Conservation (phyloP, 495 filamentous ascomycete species). For the Oidiodendron maius region DNA sequence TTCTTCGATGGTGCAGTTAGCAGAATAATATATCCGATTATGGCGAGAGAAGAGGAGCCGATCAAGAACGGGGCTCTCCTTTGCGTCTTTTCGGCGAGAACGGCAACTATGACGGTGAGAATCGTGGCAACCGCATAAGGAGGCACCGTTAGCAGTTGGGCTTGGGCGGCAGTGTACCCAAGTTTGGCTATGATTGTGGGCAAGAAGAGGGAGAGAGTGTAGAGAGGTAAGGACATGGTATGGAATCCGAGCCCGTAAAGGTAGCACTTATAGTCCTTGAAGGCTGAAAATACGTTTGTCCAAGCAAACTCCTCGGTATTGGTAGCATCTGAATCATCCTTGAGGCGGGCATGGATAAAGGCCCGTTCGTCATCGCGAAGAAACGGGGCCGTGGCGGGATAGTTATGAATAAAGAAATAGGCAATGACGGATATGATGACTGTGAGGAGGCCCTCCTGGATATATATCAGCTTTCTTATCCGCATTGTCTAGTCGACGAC, state of each 20-base stretch:
- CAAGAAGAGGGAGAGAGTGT: slow-evolving; percentile 69
- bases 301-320: slow-evolving; percentile 62
- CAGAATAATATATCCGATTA: slow-evolving; percentile 43
- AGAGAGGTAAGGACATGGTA: slow-evolving; percentile 69
- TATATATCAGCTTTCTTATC: not conserved
- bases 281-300: slow-evolving; percentile 54
- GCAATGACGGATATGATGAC: slow-evolving; percentile 53
- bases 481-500: slow-evolving; percentile 11
- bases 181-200: slow-evolving; percentile 67
- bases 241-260: slow-evolving; percentile 70
- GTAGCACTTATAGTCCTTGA: slow-evolving; percentile 68
- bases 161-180: slow-evolving; percentile 60
- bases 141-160: slow-evolving; percentile 66
- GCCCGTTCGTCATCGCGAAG: slow-evolving; percentile 58
- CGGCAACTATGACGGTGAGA: slow-evolving; percentile 37
- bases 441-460: slow-evolving; percentile 63
- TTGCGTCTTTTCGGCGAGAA: slow-evolving; percentile 30
- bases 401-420: slow-evolving; percentile 70
- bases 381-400: slow-evolving; percentile 63
- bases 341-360: slow-evolving; percentile 26
- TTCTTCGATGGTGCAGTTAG: slow-evolving; percentile 43
- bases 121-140: slow-evolving; percentile 52
- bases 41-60: slow-evolving; percentile 39
- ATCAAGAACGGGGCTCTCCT: slow-evolving; percentile 41
- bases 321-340: slow-evolving; percentile 22